Percentiles rank a stretch among this genome's conserved stretches.
These are phyloP conservation scores for Otatea glauca DNA, from an alignment of 176 grass and related monocot genomes.

Conservation along the genomic window DNA sequence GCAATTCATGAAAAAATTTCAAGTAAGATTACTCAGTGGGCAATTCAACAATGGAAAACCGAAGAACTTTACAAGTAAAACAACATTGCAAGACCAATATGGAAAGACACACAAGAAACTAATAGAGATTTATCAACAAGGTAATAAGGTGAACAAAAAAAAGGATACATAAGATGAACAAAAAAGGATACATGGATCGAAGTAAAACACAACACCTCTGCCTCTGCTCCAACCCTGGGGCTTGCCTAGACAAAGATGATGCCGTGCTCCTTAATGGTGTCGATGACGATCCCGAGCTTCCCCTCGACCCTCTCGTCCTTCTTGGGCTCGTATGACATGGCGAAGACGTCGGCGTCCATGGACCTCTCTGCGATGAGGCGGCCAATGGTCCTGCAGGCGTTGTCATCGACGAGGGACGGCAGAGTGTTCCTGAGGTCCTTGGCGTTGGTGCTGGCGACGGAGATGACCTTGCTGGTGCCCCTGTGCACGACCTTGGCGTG, in stretches of 20 bases:
- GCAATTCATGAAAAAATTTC: background rate
- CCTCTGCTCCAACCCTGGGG: conserved; percentile 32
- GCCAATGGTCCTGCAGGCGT: conserved; percentile 77
- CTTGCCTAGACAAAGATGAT: conserved; percentile 83
- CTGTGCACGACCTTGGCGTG: conserved; percentile 89
- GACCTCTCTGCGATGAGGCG: conserved; percentile 87
- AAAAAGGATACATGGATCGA: background rate
- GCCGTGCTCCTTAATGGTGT: conserved; percentile 82
- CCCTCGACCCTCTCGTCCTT: conserved; percentile 85
- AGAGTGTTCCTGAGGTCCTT: conserved; percentile 84
- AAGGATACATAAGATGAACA: conserved; percentile 7
- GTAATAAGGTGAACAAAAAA: conserved; percentile 8
- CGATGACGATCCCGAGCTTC: conserved; percentile 75
- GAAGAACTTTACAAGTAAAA: background rate
- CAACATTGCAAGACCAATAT: conserved; percentile 6
- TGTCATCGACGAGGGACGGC: conserved; percentile 64
- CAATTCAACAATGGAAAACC: background rate
- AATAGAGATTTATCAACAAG: conserved; percentile 11
- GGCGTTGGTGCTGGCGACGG: conserved; percentile 79
- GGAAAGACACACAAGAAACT: background rate
- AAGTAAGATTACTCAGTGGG: background rate
- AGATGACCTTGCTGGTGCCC: conserved; percentile 92
- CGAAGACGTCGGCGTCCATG: conserved; percentile 89
- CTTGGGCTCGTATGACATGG: conserved; percentile 75
- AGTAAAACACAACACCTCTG: conserved; percentile 12